Conservation (phyloP, 345 rosid genomes). For the Ailanthus altissimus region DNA sequence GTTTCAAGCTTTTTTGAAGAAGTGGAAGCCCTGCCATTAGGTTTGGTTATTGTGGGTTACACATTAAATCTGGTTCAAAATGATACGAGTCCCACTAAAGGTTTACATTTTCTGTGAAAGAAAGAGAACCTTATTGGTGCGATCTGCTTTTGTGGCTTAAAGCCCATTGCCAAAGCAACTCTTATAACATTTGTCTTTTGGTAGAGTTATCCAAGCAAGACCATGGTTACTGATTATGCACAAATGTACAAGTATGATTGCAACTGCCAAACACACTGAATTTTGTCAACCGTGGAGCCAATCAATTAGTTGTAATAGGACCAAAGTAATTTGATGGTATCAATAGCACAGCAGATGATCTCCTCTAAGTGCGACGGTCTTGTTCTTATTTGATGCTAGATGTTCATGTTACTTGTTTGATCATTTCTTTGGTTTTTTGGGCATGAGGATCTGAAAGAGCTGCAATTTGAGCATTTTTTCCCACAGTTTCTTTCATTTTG, state of each 20-base stretch:
- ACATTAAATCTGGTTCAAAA: background rate
- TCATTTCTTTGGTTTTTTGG: background rate
- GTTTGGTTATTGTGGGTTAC: background rate
- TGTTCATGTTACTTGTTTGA: background rate
- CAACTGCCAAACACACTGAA: background rate
- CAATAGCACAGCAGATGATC: background rate
- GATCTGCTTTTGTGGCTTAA: background rate
- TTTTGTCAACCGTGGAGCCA: background rate
- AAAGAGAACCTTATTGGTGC: background rate
- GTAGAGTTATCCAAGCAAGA: background rate
- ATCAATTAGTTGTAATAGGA: background rate
- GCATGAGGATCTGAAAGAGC: background rate
- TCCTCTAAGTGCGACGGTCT: background rate
- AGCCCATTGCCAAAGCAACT: background rate
- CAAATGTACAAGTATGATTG: background rate
- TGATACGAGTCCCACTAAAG: background rate
- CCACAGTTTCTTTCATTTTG: background rate
- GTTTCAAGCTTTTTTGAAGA: background rate
- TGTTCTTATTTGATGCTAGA: background rate
- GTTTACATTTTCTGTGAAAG: background rate
- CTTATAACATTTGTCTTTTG: background rate
- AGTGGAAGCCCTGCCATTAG: background rate
- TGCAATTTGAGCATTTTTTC: background rate
- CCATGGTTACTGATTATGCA: background rate
- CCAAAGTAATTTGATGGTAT: background rate